Evolutionary conservation across 495 filamentous ascomycete species (phyloP), one percentile per base, ranked within the genome.

Genomic region (Daldinia concentrica): DNA sequence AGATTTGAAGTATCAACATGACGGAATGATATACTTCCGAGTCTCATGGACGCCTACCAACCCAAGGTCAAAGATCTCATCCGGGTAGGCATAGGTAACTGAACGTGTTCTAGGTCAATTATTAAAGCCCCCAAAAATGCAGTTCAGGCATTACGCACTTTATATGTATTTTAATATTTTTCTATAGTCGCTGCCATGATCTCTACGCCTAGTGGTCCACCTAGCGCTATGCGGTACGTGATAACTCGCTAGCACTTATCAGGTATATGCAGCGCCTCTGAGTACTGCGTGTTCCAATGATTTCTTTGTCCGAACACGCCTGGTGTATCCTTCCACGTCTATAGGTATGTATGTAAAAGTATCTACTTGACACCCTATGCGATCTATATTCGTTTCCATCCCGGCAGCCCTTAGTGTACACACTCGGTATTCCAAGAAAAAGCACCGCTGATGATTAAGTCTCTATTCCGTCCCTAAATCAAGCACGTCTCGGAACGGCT

Each of bases 321-420:
- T 41, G 39, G 24, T 50, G 14, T 52, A 54, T 39, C 50, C 27
- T 48, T 62, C 41, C 30, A 30, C 51, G 30, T 71, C 68, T 71
- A 71, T 71, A 66, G 58, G 50, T 54, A 66, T 62, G 50, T 54
- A 54, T 62, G 50, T 54, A 54, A 62, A 36, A 29, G 52, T 51
- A 50, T 19, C 4, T 41, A 32, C 34, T 30, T 39, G 32, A 34
- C 24, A 8, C 26, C 27, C 52, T 19, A 45, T 43, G 57, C 32
- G 39, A 50, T n/a, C 12, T 62, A 64, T 30, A 29, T 39, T 59
- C 15, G 9, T 69, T 39, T 37, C 4, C 50, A 17, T 27, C 29
- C 58, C 37, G 30, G 50, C 15, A 2, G 26, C 39, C 57, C 17
- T 62, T 58, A 27, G 59, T 54, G 39, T 66, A 58, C 39, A 61